A percentile compares a stretch with the other conserved stretches of the same genome.
Conservation (phyloP, 1,284 basidiomycete species). For the Malassezia sympodialis region DNA sequence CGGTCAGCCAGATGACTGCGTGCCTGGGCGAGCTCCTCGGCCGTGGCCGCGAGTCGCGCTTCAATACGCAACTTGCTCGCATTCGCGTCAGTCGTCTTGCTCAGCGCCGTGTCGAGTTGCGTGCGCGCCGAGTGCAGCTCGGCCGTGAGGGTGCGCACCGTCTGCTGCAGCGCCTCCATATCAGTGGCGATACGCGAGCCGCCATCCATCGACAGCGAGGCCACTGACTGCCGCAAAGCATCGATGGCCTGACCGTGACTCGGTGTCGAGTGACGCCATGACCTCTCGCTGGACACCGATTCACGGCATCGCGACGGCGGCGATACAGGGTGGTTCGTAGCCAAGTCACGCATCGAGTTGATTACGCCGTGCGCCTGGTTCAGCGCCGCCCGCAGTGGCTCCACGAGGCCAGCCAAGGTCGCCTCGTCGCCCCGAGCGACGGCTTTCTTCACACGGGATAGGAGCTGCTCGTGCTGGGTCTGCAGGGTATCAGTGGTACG, state of each 20-base stretch:
- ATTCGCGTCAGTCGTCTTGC: neutral
- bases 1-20: neutral
- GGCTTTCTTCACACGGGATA: neutral
- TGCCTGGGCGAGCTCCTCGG: neutral
- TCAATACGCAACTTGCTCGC: conserved; percentile 11
- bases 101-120: conserved; percentile 6
- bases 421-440: neutral
- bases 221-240: neutral
- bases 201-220: conserved; percentile 1
- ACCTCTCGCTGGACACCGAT: neutral
- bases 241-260: neutral
- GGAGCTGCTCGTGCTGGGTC: conserved; percentile 7
- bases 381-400: conserved; percentile 1
- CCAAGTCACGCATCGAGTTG: conserved; percentile 8
- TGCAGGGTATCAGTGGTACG: conserved; percentile 5
- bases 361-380: conserved; percentile 13
- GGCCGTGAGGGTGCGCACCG: conserved; percentile 5
- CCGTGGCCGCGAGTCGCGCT: conserved; percentile 3
- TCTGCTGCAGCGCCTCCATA: conserved; percentile 5
- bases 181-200: neutral
- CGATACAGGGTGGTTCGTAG: neutral
- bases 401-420: neutral
- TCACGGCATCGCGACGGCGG: neutral
- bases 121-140: conserved; percentile 7
- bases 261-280: conserved; percentile 1